Base-by-base conservation (phyloP, 345 rosid species). In the Abelmoschus esculentus region DNA sequence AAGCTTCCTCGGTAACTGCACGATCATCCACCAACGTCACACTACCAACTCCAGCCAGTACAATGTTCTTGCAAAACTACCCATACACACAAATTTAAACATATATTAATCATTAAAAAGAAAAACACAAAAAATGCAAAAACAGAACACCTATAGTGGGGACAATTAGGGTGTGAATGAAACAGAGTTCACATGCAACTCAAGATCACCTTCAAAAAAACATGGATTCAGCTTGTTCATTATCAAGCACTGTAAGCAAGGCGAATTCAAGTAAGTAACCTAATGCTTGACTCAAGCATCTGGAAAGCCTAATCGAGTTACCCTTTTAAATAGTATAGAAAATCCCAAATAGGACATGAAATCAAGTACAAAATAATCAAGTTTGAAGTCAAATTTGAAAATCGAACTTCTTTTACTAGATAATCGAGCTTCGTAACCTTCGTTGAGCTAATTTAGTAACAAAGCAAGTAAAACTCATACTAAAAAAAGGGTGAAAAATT, bases 21-120 rank as follows among this genome's bases (percentile, higher is more conserved):
- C 96, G 78, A 70, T 88, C 90, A 79, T 95, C 99, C 80, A 91
- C 80, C 70, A 93, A 69, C 1, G 97, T 93, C 83, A 95, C 71
- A 74, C 89, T 86, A 31, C 99, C 96, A 61, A 95, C 91, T 77
- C 99, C 99, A 7, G 99, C 96, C 74, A 91, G 79, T 3, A 91
- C 99, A 73, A 95, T 85, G 80, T 95, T 95, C 85, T 95, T 95
- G 86, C 97, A 95, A 80, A 95, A 91, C 99, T 95, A 80, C 58
- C 26, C 80, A 49, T 29, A 2, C 32, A 22, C 40, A 71, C n/a
- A 54, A 61, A 22, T n/a, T 5, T 70, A 59, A 54, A 46, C 17
- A 8, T 74, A 19, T 3, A 55, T 8, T n/a, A 54, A 32, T 28
- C 34, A 46, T 6, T 6, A 36, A 77, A 12, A 71, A 40, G 15